Base-by-base conservation (phyloP, 1,139 yeast genomes). In the Meyerozyma elateridarum region DNA sequence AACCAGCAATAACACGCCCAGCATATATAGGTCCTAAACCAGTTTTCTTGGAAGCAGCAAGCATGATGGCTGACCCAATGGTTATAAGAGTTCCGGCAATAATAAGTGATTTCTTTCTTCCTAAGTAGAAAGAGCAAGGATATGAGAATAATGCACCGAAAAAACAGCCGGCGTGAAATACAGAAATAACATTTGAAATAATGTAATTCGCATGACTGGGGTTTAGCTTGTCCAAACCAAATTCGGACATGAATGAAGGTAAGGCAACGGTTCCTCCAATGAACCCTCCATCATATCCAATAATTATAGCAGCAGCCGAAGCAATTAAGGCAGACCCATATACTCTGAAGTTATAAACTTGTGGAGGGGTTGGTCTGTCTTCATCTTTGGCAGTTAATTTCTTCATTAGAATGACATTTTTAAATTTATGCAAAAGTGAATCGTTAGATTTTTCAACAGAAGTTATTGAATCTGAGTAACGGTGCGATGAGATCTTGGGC, bases 111-210 rank as follows among this genome's bases (percentile, higher is more conserved):
- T 51, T 36, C 28, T 55, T 52, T 28, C 74, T 53, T 5, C 76
- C 76, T 36, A 48, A 55, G 39, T 52, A 52, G 39, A 57, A 63
- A 12, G 66, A 59, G 26, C 59, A 55, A 3, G 67, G 69, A 36
- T 67, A 65, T 12, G 70, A 59, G 13, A 63, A 48, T 16, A 65
- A 45, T 2, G 74, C 67, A 6, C 75, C 76, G 39, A 67, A 66
- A 44, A 69, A 68, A 22, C 70, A 67, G 7, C 70, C 72, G 16
- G 62, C 70, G 37, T 70, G 76, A 48, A 67, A 67, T 22, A 65
- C 56, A 8, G 73, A 64, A 25, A 69, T 67, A 22, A 69, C 52
- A 39, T 61, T 66, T 22, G 64, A 54, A 4, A 56, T 45, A 21
- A 58, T 46, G 28, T 27, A 38, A 27, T 47, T 49, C 13, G 59